Conservation (phyloP, 495 filamentous ascomycete genomes). For the Bombardia bombarda region DNA sequence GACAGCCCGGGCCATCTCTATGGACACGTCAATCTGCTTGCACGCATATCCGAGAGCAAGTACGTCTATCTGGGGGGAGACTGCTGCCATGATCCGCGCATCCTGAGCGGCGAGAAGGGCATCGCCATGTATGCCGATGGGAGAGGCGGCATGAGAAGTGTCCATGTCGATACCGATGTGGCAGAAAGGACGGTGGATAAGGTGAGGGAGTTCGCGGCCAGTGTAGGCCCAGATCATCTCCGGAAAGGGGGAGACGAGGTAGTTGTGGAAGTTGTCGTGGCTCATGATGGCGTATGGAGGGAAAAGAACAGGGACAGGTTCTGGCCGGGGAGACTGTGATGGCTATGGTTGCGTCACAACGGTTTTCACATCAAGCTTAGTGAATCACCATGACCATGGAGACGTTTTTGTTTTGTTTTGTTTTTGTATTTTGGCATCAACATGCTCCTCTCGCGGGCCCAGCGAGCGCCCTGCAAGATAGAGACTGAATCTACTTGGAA, state of each 20-base stretch:
- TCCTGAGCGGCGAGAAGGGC: constrained; percentile 32
- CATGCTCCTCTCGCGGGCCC: constrained; percentile 5
- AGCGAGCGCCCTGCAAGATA: too few species aligned
- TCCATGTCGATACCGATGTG: constrained; percentile 29
- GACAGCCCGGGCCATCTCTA: constrained; percentile 40
- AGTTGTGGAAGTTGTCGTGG: constrained; percentile 35
- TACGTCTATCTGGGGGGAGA: constrained; percentile 41
- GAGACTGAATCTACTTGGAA: too few species aligned
- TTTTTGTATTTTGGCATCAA: too few species aligned
- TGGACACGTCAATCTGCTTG: constrained; percentile 41
- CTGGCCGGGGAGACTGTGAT: constrained; percentile 15
- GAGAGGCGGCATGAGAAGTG: constrained; percentile 26
- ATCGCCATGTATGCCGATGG: constrained; percentile 36
- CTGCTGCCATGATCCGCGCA: constrained; percentile 37
- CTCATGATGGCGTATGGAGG: constrained; percentile 39
- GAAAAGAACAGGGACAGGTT: constrained; percentile 26
- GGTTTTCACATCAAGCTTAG: too few species aligned
- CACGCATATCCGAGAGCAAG: constrained; percentile 12
- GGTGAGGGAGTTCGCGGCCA: constrained; percentile 14
- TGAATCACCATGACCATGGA: too few species aligned
- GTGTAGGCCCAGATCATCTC: too few species aligned
- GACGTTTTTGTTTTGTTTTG: too few species aligned
- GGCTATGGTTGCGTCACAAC: too few species aligned
- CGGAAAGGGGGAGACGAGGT: too few species aligned
- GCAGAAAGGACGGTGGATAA: constrained; percentile 26